Conservation (phyloP, 2,329 filamentous ascomycete species). For the Piedraia hortae region DNA sequence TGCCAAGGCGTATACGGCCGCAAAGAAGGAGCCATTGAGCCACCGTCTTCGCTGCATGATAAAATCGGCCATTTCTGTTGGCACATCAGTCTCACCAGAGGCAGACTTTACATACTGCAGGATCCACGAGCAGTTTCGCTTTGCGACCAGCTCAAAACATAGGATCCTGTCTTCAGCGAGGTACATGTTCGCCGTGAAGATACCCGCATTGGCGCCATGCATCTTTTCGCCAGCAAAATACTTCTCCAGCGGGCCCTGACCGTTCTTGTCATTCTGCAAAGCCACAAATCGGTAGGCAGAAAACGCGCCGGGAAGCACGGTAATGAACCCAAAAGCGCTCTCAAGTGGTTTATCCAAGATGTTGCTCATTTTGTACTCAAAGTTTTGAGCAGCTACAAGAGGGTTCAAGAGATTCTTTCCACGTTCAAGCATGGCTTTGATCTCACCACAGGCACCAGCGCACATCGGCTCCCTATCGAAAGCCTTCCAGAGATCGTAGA, state of each 20-base stretch:
- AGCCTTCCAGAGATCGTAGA: constrained; percentile 95
- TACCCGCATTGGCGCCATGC: constrained; percentile 72
- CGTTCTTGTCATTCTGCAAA: constrained; percentile 87
- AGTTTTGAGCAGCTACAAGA: constrained; percentile 86
- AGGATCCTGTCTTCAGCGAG: constrained; percentile 95
- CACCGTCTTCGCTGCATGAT: constrained; percentile 88
- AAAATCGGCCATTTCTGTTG: constrained; percentile 76
- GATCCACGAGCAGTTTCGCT: constrained; percentile 92
- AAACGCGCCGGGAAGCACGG: constrained; percentile 84
- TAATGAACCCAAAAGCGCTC: constrained; percentile 93
- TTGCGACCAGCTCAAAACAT: constrained; percentile 92
- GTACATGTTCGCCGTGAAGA: constrained; percentile 99
- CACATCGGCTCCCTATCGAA: constrained; percentile 97
- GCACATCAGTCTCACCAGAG: constrained; percentile 89
- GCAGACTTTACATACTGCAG: constrained; percentile 96
- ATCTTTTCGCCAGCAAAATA: constrained; percentile 95
- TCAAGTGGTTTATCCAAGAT: constrained; percentile 95
- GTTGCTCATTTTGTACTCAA: constrained; percentile 99
- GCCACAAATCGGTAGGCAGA: constrained; percentile 93
- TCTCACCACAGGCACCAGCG: constrained; percentile 88
- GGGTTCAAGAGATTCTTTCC: constrained; percentile 82
- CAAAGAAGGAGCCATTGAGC: constrained; percentile 96
- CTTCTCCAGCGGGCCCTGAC: constrained; percentile 74
- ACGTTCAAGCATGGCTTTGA: constrained; percentile 84
- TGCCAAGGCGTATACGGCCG: constrained; percentile 75